Evolutionary conservation across 495 filamentous ascomycete genomes (phyloP).

Genomic region (Umbilicaria muhlenbergii): DNA sequence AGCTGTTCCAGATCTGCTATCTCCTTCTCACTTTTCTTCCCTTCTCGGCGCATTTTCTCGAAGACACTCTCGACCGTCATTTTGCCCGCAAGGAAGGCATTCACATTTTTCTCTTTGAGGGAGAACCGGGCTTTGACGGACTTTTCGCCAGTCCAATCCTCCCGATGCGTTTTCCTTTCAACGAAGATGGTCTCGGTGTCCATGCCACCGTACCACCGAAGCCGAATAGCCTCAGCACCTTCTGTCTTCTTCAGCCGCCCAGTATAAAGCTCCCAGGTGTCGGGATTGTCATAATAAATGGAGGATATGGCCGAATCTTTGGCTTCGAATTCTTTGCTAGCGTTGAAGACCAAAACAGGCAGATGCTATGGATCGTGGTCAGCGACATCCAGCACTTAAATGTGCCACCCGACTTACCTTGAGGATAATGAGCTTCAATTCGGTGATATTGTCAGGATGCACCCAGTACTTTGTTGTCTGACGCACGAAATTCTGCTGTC

Average conservation of each 20-base stretch:
- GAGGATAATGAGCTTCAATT: conserved; percentile 90
- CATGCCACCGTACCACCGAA: conserved; percentile 98
- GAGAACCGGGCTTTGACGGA: conserved; percentile 94
- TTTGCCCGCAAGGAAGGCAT: conserved; percentile 68
- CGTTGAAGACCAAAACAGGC: conserved; percentile 92
- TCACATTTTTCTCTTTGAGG: conserved; percentile 93
- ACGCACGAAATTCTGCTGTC: conserved; percentile 88
- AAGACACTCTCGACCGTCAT: conserved; percentile 72
- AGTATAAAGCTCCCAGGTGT: conserved; percentile 86
- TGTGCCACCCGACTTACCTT: conserved; percentile 34
- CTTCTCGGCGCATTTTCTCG: conserved; percentile 86
- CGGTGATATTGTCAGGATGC: conserved; percentile 95
- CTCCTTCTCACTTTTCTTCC: conserved; percentile 78
- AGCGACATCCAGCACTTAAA: conserved; percentile 3
- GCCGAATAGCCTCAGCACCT: conserved; percentile 88
- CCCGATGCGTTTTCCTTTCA: conserved; percentile 93
- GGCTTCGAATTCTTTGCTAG: conserved; percentile 86
- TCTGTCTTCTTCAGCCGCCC: conserved; percentile 95
- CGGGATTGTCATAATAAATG: conserved; percentile 92
- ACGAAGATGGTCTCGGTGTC: conserved; percentile 87
- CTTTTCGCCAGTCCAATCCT: conserved; percentile 99
- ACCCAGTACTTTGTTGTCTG: conserved; percentile 99
- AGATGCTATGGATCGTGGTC: conserved; percentile 44
- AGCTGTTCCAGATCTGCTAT: conserved; percentile 83
- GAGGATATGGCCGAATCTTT: conserved; percentile 90